These are phyloP conservation scores for Stenogyne calaminthoides DNA, from an alignment of 305 asterid genomes.

Conservation along the genomic window DNA sequence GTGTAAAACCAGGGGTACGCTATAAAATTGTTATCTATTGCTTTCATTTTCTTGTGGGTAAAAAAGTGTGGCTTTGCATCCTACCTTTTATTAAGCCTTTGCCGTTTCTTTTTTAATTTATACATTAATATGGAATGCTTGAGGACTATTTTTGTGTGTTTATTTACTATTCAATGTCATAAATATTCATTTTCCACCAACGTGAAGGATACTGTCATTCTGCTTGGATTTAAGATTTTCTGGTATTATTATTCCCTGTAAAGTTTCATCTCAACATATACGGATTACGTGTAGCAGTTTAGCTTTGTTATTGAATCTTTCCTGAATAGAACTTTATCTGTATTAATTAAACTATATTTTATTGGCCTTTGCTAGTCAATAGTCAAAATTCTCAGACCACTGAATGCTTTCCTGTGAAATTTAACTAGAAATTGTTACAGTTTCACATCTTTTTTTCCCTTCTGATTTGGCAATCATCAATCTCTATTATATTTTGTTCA, in stretches of 20 bases:
- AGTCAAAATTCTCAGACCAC: constrained; percentile 17
- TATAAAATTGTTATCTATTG: constrained; percentile 30
- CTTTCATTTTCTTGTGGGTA: constrained; percentile 25
- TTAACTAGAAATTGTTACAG: constrained; percentile 19
- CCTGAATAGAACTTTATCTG: constrained; percentile 1
- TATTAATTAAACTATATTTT: constrained; percentile 4
- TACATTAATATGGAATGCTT: constrained; percentile 20
- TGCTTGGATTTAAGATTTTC: constrained; percentile 20
- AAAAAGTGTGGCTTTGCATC: constrained; percentile 16
- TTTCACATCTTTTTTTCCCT: constrained; percentile 2
- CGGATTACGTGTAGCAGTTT: neutral
- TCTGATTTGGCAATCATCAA: no score
- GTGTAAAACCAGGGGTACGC: constrained; percentile 63
- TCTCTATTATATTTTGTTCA: constrained; percentile 21
- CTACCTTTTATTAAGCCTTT: constrained; percentile 11
- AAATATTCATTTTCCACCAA: constrained; percentile 20
- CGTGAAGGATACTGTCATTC: constrained; percentile 13
- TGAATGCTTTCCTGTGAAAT: constrained; percentile 13
- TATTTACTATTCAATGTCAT: constrained; percentile 17
- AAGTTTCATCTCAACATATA: constrained; percentile 11
- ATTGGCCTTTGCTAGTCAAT: no score
- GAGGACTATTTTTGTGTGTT: constrained; percentile 2
- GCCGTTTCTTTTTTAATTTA: constrained; percentile 11
- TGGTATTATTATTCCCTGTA: constrained; percentile 10
- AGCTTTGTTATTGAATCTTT: constrained; percentile 8